Evolutionary conservation across 495 filamentous ascomycete genomes (phyloP), one percentile per base, ranked within the genome.

Genomic region (Penicillium ochrochloron): DNA sequence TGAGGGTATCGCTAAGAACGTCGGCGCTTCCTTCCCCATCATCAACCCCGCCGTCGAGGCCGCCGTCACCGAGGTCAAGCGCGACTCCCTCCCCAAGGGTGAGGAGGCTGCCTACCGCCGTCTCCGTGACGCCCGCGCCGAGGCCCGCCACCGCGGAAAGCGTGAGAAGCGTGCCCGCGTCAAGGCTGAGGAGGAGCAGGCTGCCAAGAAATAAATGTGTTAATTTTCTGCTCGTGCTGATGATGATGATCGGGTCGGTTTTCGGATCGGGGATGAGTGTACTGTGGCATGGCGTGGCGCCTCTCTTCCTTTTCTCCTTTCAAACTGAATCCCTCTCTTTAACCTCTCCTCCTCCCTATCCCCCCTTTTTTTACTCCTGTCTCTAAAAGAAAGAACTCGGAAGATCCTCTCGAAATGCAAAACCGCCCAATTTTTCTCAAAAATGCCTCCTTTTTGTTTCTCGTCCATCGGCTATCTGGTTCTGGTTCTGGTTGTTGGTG

Each of bases 121-220:
- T 65, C 86, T 99, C 73, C 91, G 95, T 76, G 86, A 92, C 69
- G 91, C 92, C 65, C 87, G 94, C 80, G 89, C 88, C 74, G 92
- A 96, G 73, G 91, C 91, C 67, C 88, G 93, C 76, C 82, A 90
- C 70, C 76, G 85, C 39, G 95, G 95, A 74, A 84, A 85, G 73
- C 89, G 93, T 77, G 93, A 95, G 86, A 97, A 98, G 93, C 88
- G 95, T 73, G 89, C 86, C 61, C 90, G 89, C 88, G 90, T 88
- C 63, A 97, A 97, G 91, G 92, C 90, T 71, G 91, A 93, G 60
- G 96, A 96, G 82, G 91, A 89, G 64, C 85, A 85, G 77, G 88
- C 88, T 72, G 88, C 89, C 86, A 97, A 90, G 86, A 90, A 99
- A 90, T 97, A 96, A 86, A 83, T 80, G 78, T 80, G 76, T 60